Evolutionary conservation across 352 stramenopile genomes (phyloP).

Genomic region (Pythium diclinum): DNA sequence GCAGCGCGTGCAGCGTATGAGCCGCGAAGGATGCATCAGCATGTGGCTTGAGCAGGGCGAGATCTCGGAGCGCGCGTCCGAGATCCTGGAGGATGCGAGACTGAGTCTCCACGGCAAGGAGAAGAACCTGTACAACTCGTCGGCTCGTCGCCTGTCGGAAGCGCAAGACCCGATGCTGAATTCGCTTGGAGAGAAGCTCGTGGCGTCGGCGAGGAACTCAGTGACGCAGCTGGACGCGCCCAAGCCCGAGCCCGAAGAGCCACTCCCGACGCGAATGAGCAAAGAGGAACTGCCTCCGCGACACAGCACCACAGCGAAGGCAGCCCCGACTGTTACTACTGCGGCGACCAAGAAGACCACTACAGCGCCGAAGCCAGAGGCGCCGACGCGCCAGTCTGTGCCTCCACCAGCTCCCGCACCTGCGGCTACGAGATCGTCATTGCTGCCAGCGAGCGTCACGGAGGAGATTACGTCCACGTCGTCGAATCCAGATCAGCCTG

Average conservation of each 20-base stretch:
- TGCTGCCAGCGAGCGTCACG: neutral
- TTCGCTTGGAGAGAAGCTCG: conserved; percentile 60
- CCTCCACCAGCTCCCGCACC: neutral
- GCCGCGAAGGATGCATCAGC: conserved; percentile 69
- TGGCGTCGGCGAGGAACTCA: conserved; percentile 38
- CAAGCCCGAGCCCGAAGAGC: neutral
- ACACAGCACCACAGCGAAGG: neutral
- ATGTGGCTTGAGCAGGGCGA: conserved; percentile 80
- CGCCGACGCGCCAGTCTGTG: conserved; percentile 4
- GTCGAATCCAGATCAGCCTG: neutral
- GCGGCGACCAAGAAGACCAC: conserved; percentile 1
- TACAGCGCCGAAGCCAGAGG: conserved; percentile 1
- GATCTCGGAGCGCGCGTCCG: conserved; percentile 76
- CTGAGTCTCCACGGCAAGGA: conserved; percentile 77
- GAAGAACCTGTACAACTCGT: conserved; percentile 76
- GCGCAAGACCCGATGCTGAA: conserved; percentile 67
- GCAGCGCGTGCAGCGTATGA: conserved; percentile 33
- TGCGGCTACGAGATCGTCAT: neutral
- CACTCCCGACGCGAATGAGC: neutral
- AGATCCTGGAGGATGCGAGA: conserved; percentile 82
- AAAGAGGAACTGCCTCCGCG: neutral
- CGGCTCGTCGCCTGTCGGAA: conserved; percentile 54
- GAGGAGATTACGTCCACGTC: neutral
- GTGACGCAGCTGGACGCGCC: conserved; percentile 20
- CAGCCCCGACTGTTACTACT: neutral